Evolutionary conservation across 1,139 yeast species (phyloP).

Genomic region (Diutina pseudorugosa): DNA sequence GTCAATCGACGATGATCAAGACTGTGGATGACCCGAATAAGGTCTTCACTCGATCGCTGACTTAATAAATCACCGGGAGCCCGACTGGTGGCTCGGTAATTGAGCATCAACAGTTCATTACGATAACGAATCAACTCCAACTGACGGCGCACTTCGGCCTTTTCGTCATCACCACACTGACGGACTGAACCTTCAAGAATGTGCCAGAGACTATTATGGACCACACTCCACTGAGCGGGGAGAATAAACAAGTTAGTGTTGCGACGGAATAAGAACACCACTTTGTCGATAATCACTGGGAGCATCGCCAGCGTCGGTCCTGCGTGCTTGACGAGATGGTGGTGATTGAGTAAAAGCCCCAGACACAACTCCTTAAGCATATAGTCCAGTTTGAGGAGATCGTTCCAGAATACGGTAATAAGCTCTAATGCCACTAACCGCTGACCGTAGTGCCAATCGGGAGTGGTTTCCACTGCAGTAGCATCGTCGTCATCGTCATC

Average conservation of each 20-base stretch:
- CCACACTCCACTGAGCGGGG: constrained; percentile 58
- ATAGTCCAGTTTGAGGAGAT: constrained; percentile 40
- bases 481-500: constrained; percentile 8
- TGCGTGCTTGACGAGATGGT: constrained; percentile 20
- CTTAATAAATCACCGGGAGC: constrained; percentile 10
- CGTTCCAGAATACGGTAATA: constrained; percentile 62
- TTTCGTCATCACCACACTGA: constrained; percentile 17
- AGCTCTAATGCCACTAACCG: constrained; percentile 38
- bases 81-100: neutral
- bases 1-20: constrained; percentile 22
- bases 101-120: constrained; percentile 57
- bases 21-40: constrained; percentile 19
- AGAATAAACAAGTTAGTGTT: constrained; percentile 66
- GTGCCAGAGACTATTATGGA: constrained; percentile 31
- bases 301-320: constrained; percentile 6
- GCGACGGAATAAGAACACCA: constrained; percentile 40
- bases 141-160: constrained; percentile 32
- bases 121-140: constrained; percentile 52
- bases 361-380: constrained; percentile 52
- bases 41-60: constrained; percentile 22
- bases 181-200: constrained; percentile 13
- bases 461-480: constrained; percentile 6
- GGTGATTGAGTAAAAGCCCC: constrained; percentile 30
- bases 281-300: constrained; percentile 17
- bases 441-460: constrained; percentile 22